phyloP scores from a whole-genome alignment of 2,329 filamentous ascomycete genomes.

The Cordyceps cicadae region DNA sequence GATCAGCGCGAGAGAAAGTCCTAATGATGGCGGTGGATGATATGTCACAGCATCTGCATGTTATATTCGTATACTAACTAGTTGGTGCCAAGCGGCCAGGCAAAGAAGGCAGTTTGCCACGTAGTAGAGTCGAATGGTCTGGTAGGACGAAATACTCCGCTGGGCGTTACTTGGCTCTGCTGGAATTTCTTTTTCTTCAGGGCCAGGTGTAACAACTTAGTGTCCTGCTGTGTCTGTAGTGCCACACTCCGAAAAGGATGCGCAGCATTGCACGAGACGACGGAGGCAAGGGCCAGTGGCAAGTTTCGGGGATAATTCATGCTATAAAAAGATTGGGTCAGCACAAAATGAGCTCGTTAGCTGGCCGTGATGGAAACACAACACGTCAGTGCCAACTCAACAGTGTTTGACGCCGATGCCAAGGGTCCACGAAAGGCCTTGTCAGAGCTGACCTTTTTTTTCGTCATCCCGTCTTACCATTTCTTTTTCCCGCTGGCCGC shows the following conservation, averaged over 20 bases:
- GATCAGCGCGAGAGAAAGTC: constrained; percentile 3
- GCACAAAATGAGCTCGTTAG: neutral
- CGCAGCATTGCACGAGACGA: neutral
- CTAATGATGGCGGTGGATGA: neutral
- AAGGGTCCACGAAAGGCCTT: neutral
- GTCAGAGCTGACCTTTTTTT: neutral
- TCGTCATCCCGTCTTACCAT: neutral
- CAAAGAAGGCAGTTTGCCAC: constrained; percentile 16
- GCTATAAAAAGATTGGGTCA: neutral
- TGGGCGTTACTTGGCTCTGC: neutral
- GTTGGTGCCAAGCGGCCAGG: neutral
- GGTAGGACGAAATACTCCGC: neutral
- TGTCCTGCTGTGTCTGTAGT: constrained; percentile 5
- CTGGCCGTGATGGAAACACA: neutral
- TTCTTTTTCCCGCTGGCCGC: constrained; percentile 10
- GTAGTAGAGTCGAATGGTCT: constrained; percentile 3
- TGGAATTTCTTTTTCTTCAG: constrained; percentile 4
- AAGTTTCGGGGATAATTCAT: neutral
- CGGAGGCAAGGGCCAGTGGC: neutral
- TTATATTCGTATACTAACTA: neutral
- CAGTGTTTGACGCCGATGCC: neutral
- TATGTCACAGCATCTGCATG: neutral
- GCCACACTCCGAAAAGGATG: neutral
- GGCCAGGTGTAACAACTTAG: constrained; percentile 6
- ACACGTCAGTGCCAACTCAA: neutral